Evolutionary conservation across 1,284 basidiomycete genomes (phyloP).

Genomic region (Boletus smithii): DNA sequence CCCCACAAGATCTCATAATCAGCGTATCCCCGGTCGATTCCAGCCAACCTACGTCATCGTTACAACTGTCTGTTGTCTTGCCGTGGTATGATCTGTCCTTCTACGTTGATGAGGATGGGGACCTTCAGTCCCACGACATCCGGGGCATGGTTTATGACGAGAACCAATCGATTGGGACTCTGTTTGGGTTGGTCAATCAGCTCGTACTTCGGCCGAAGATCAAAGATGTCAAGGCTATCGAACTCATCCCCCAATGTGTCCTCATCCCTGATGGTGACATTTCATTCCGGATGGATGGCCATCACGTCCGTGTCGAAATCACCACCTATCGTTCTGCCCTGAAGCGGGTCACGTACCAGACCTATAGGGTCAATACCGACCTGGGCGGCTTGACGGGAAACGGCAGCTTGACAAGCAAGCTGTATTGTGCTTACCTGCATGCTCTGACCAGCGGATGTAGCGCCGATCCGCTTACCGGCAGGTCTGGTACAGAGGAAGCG

Average conservation of each 20-base stretch:
- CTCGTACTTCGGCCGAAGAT: conserved; percentile 37
- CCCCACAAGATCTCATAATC: conserved; percentile 27
- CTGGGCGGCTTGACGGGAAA: conserved; percentile 39
- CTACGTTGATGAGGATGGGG: conserved; percentile 21
- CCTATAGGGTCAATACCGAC: conserved; percentile 39
- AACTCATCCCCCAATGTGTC: conserved; percentile 26
- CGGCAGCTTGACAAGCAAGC: conserved; percentile 31
- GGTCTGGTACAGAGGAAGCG: conserved; percentile 47
- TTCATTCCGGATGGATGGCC: conserved; percentile 20
- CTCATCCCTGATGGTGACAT: conserved; percentile 41
- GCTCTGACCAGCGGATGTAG: conserved; percentile 40
- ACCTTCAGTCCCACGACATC: conserved; percentile 31
- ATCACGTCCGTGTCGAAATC: conserved; percentile 29
- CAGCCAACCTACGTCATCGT: conserved; percentile 2
- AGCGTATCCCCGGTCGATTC: conserved; percentile 3
- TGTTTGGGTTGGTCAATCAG: conserved; percentile 34
- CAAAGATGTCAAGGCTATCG: not conserved
- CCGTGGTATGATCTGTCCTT: conserved; percentile 42
- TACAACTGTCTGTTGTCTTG: conserved; percentile 35
- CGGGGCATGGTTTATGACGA: conserved; percentile 25
- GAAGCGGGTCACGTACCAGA: conserved; percentile 28
- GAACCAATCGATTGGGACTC: conserved; percentile 24
- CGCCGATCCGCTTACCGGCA: conserved; percentile 44
- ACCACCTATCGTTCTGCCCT: conserved; percentile 1
- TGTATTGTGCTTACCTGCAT: conserved; percentile 45